Evolutionary conservation across 1,139 yeast species (phyloP), one percentile per base, ranked within the genome.

Genomic region (Eremothecium cymbalariae): DNA sequence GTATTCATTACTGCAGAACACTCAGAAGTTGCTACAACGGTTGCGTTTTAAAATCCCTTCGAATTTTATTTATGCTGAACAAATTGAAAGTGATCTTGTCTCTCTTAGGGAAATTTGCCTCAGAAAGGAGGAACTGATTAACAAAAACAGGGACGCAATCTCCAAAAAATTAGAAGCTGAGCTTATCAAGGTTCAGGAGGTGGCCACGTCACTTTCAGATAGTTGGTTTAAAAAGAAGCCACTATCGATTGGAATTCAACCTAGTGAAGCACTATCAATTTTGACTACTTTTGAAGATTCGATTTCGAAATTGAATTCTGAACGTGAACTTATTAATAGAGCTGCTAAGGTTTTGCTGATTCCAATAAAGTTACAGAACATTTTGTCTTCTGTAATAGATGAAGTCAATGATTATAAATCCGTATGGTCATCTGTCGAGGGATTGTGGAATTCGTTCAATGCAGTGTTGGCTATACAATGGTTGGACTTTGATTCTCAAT

Each of bases 341-440:
- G 75, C 82, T 1, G 60, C 75, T 0, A 42, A 43, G 1, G 52
- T 64, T 1, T 53, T 83, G 24, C 58, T 62, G 3, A 40, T 76
- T 1, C 63, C 70, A 0, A 47, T 65, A 4, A 44, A 48, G 1
- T 34, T 59, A 1, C 46, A 53, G 2, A 54, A 57, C 2, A 60
- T 59, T 7, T 44, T 75, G 3, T 39, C 51, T 1, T 49, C 48
- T 0, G 52, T 68, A 0, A 28, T 59, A 2, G 69, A 65, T 8
- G 94, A 84, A 43, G 59, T 83, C 1, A 44, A 55, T 0, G 84
- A 77, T 36, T 65, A 80, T 37, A 68, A 65, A 38, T 51, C 68
- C 0, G 85, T 81, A 1, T 85, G 94, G 94, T 52, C 67, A 1
- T 67, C 82, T 0, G 65, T 85, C 9, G 70, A 73, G 34, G 58